These are phyloP conservation scores for Crithidia bombi DNA, from an alignment of 208 protist genomes.

Conservation along the genomic window DNA sequence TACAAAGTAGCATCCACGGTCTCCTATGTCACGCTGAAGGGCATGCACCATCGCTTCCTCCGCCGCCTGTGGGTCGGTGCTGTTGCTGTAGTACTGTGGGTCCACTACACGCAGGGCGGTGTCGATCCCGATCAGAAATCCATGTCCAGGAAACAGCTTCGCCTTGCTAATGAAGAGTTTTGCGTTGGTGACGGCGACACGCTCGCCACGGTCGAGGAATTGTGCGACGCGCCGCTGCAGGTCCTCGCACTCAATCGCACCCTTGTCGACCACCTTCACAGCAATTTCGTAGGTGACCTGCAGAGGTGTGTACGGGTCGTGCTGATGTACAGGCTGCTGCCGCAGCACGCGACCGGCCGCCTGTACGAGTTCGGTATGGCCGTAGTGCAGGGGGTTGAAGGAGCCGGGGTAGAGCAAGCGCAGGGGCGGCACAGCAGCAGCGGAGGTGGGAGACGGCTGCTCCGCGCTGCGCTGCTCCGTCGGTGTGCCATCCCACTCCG, in stretches of 20 bases:
- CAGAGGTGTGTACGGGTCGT: constrained; percentile 7
- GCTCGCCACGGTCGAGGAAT: constrained; percentile 51
- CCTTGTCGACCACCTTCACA: constrained; percentile 66
- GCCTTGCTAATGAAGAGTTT: constrained; percentile 74
- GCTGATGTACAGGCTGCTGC: constrained; percentile 8
- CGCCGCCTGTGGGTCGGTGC: constrained; percentile 22
- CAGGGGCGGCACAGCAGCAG: constrained; percentile 6
- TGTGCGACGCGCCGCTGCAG: constrained; percentile 52
- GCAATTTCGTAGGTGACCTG: constrained; percentile 77
- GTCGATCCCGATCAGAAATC: constrained; percentile 79
- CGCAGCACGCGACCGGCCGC: constrained; percentile 38
- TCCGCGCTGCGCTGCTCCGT: background rate
- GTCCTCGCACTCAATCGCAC: constrained; percentile 32
- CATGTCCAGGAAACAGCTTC: constrained; percentile 59
- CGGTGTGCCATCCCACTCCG: constrained; percentile 3
- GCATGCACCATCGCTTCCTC: constrained; percentile 38
- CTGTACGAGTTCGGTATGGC: constrained; percentile 72
- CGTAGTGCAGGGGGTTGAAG: constrained; percentile 79
- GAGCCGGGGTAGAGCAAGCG: constrained; percentile 75
- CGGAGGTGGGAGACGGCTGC: background rate
- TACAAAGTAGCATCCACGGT: constrained; percentile 49
- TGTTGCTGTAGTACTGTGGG: constrained; percentile 63
- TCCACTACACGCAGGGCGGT: constrained; percentile 73
- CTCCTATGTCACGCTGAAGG: constrained; percentile 32
- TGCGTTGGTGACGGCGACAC: constrained; percentile 64